These are phyloP conservation scores for Geosiphon pyriformis DNA, from an alignment of 192 early-diverging fungal genomes.

Conservation along the genomic window DNA sequence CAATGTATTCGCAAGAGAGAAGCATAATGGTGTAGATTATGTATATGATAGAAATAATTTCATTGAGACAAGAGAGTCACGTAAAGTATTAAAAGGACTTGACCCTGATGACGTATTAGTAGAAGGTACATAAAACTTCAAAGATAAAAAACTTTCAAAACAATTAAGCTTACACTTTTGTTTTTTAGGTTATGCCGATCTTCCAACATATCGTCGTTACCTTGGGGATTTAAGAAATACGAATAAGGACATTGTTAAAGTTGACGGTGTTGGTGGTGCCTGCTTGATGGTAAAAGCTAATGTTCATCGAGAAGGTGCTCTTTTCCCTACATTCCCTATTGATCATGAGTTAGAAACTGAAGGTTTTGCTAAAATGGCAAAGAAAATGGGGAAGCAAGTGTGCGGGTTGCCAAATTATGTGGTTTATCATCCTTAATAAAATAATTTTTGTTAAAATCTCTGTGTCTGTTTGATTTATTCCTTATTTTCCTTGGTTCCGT, in stretches of 20 bases:
- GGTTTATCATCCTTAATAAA: conserved; percentile 48
- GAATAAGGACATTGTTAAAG: conserved; percentile 36
- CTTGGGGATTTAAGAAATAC: conserved; percentile 37
- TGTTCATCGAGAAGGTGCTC: conserved; percentile 61
- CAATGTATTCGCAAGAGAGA: conserved; percentile 42
- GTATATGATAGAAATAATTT: conserved; percentile 69
- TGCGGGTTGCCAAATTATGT: conserved; percentile 60
- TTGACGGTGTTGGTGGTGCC: conserved; percentile 66
- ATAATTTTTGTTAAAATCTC: too few relatives aligned
- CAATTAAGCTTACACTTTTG: not conserved
- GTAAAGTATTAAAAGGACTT: conserved; percentile 35
- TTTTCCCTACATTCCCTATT: conserved; percentile 56
- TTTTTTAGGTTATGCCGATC: conserved; percentile 38
- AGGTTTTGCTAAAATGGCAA: conserved; percentile 68
- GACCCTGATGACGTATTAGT: conserved; percentile 37
- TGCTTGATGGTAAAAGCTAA: conserved; percentile 59
- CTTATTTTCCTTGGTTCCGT: too few relatives aligned
- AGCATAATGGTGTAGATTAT: not conserved
- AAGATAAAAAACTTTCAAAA: not conserved
- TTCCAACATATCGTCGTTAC: conserved; percentile 37
- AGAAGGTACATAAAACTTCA: conserved; percentile 43
- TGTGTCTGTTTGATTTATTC: too few relatives aligned
- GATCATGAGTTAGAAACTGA: conserved; percentile 69
- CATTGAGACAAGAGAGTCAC: conserved; percentile 56
- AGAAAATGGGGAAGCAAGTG: conserved; percentile 53